Evolutionary conservation across 1,139 yeast species (phyloP).

Genomic region (Kluyveromyces marxianus): DNA sequence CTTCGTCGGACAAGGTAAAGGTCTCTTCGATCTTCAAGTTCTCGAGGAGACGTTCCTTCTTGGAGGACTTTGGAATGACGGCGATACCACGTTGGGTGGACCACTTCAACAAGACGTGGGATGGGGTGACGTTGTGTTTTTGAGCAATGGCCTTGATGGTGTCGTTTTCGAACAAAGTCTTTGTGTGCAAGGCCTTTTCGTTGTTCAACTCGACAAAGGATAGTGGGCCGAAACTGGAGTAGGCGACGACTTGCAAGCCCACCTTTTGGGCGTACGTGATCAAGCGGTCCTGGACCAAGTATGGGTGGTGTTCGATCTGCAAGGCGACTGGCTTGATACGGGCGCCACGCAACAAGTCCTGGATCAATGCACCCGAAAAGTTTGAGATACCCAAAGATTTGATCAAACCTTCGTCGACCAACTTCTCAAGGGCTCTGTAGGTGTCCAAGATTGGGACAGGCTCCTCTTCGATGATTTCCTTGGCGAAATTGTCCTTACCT

Average conservation of each 20-base stretch:
- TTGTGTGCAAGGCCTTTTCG: conserved; percentile 45
- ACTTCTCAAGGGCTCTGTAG: conserved; percentile 68
- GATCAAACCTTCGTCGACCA: conserved; percentile 55
- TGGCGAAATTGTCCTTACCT: conserved; percentile 46
- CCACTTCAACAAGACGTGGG: conserved; percentile 73
- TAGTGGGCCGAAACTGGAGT: conserved; percentile 81
- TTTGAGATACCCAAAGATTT: conserved; percentile 80
- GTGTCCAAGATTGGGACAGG: conserved; percentile 70
- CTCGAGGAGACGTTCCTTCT: conserved; percentile 49
- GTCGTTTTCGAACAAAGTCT: conserved; percentile 49
- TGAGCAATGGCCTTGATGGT: conserved; percentile 46
- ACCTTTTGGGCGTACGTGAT: conserved; percentile 54
- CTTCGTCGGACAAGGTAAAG: conserved; percentile 47
- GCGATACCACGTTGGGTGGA: conserved; percentile 68
- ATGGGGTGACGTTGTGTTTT: conserved; percentile 43
- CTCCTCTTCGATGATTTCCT: conserved; percentile 43
- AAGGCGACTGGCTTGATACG: conserved; percentile 66
- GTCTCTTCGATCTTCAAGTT: conserved; percentile 48
- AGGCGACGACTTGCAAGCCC: conserved; percentile 69
- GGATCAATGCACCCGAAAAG: conserved; percentile 66
- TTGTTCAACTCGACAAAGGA: conserved; percentile 58
- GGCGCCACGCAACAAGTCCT: conserved; percentile 67
- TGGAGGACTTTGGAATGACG: conserved; percentile 68
- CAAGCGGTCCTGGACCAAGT: conserved; percentile 67
- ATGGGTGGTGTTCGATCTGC: conserved; percentile 92